Percentiles rank a stretch among this genome's conserved stretches.
Evolutionary conservation across 176 grass and related monocot species (phyloP).

Genomic region (Calamus simplicifolius): DNA sequence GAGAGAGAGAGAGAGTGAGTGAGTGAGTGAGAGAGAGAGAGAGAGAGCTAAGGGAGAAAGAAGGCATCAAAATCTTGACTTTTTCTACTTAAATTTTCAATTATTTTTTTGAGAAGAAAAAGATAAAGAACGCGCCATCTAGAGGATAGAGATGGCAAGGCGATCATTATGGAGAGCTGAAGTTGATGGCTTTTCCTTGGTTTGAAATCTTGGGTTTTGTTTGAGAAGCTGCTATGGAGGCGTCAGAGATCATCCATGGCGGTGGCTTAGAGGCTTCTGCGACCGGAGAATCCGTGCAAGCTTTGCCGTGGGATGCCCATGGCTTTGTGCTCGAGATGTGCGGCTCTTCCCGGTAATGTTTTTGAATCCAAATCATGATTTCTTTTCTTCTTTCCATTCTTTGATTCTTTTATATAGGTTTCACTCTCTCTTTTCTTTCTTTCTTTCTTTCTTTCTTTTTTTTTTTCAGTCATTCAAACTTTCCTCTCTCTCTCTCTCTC

Average conservation of each 20-base stretch:
- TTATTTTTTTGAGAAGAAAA: too few relatives aligned
- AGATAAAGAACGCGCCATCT: too few relatives aligned
- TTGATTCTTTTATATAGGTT: constrained; percentile 79
- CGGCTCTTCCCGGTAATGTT: constrained; percentile 20
- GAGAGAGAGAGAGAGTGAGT: not conserved
- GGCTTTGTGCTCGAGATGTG: constrained; percentile 24
- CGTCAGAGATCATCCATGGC: constrained; percentile 21
- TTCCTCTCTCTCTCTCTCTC: too few relatives aligned
- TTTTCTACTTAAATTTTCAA: not conserved
- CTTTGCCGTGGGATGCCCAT: constrained; percentile 41
- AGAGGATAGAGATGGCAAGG: too few relatives aligned
- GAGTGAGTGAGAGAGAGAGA: not conserved
- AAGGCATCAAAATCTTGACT: not conserved
- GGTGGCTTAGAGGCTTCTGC: constrained; percentile 12
- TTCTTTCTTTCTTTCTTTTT: constrained; percentile 36
- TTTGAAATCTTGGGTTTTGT: not conserved
- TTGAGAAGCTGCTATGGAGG: constrained; percentile 34
- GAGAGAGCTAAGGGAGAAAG: not conserved
- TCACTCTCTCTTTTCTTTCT: too few relatives aligned
- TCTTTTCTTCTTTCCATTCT: constrained; percentile 39
- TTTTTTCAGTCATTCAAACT: not conserved
- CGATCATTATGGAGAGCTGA: too few relatives aligned
- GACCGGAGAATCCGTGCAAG: constrained; percentile 21
- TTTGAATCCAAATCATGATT: not conserved
- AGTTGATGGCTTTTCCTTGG: not conserved